These are phyloP conservation scores for Rhodofomes roseus DNA, from an alignment of 1,284 basidiomycete genomes.

Conservation along the genomic window DNA sequence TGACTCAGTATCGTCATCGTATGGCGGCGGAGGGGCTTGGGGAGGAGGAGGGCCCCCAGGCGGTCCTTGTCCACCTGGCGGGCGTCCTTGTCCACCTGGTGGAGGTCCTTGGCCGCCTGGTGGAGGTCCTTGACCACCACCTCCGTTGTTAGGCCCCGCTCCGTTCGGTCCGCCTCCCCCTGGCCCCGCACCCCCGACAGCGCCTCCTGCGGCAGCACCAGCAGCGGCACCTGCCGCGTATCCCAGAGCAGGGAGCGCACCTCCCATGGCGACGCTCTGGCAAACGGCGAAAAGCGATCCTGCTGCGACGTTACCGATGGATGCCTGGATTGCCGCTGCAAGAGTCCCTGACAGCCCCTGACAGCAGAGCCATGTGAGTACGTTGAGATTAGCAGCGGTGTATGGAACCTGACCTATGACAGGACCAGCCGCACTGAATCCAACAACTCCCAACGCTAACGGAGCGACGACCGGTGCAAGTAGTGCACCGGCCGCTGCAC, in stretches of 20 bases:
- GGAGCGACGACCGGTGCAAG: conserved; percentile 5
- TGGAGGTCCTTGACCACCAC: too few species aligned
- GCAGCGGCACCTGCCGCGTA: background rate
- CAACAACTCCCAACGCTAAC: background rate
- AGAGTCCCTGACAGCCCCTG: background rate
- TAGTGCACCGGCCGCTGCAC: background rate
- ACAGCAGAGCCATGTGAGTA: background rate
- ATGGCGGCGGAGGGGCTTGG: too few species aligned
- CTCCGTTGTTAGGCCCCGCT: too few species aligned
- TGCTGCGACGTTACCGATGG: conserved; percentile 2
- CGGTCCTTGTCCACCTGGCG: too few species aligned
- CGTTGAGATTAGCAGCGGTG: too few species aligned
- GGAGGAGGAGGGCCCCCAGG: too few species aligned
- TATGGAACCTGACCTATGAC: conserved; percentile 7
- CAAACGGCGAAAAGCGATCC: background rate
- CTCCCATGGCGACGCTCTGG: conserved; percentile 4
- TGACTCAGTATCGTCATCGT: too few species aligned
- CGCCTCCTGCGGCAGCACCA: background rate
- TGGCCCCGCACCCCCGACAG: background rate
- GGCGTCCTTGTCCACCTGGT: too few species aligned
- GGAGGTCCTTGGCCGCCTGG: too few species aligned
- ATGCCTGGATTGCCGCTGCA: background rate
- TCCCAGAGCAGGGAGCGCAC: background rate
- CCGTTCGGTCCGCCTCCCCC: background rate
- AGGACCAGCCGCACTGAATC: conserved; percentile 6